These are phyloP conservation scores for Pachyrhizus erosus DNA, from an alignment of 306 rosid species.

Conservation along the genomic window DNA sequence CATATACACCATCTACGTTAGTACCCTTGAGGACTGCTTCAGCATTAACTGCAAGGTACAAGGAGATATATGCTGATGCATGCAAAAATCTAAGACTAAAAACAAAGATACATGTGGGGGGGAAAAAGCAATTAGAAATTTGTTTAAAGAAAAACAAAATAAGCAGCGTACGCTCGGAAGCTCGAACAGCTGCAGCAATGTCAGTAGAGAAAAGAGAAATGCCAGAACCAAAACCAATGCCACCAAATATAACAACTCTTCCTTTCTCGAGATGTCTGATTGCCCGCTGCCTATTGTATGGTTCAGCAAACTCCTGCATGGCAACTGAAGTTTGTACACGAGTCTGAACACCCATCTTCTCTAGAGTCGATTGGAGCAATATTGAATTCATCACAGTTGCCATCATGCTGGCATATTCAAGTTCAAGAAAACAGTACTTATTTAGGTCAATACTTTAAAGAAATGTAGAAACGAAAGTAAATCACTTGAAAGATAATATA, in stretches of 20 bases:
- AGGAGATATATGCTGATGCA: constrained; percentile 23
- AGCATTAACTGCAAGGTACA: constrained; percentile 55
- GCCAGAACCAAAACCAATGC: constrained; percentile 65
- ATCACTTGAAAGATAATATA: constrained; percentile 25
- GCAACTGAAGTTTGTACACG: constrained; percentile 65
- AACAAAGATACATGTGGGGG: not conserved
- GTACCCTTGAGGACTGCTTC: constrained; percentile 72
- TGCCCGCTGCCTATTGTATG: constrained; percentile 72
- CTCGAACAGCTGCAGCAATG: constrained; percentile 68
- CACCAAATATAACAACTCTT: constrained; percentile 75
- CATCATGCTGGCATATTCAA: constrained; percentile 61
- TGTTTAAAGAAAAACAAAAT: not conserved
- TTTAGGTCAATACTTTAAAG: constrained; percentile 37
- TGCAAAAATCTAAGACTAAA: not conserved
- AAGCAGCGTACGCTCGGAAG: constrained; percentile 60
- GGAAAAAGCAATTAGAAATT: constrained; percentile 20
- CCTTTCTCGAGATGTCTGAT: constrained; percentile 82
- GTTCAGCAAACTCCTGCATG: constrained; percentile 69
- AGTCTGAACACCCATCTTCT: constrained; percentile 74
- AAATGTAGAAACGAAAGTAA: constrained; percentile 27
- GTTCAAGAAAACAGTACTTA: constrained; percentile 34
- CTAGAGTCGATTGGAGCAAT: constrained; percentile 70
- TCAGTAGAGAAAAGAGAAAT: constrained; percentile 64
- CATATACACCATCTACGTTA: constrained; percentile 63
- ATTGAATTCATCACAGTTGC: constrained; percentile 75